Conservation (phyloP, 2,329 filamentous ascomycete species). For the Metarhizium anisopliae region DNA sequence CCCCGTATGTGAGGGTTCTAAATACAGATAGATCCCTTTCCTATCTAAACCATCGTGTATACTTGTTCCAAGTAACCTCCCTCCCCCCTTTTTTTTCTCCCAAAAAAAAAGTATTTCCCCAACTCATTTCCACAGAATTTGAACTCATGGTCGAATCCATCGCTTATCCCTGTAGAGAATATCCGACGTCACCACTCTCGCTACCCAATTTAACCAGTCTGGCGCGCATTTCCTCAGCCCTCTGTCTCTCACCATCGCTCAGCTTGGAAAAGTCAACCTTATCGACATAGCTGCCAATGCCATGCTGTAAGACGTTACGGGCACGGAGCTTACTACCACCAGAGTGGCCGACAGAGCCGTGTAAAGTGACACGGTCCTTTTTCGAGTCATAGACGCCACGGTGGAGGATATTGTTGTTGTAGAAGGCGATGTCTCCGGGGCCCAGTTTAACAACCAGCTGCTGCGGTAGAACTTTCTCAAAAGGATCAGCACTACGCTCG, state of each 20-base stretch:
- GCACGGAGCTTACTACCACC: conserved; percentile 47
- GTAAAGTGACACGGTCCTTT: conserved; percentile 60
- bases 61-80: neutral
- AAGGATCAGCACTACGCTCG: conserved; percentile 61
- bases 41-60: neutral
- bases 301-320: conserved; percentile 68
- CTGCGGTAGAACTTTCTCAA: conserved; percentile 49
- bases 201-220: conserved; percentile 53
- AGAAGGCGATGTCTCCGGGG: conserved; percentile 76
- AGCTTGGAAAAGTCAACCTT: conserved; percentile 45
- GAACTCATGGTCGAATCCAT: too few species aligned
- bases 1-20: too few species aligned
- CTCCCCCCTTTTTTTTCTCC: too few species aligned
- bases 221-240: conserved; percentile 55
- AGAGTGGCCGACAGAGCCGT: conserved; percentile 60
- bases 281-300: conserved; percentile 57
- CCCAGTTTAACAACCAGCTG: conserved; percentile 58
- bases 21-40: too few species aligned
- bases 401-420: conserved; percentile 83
- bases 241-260: conserved; percentile 30
- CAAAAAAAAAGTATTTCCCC: too few species aligned
- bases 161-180: conserved; percentile 44
- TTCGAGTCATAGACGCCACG: conserved; percentile 53
- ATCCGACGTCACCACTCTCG: conserved; percentile 54
- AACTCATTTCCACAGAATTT: too few species aligned